phyloP scores from a whole-genome alignment of 169 alveolate species.

The Cryptosporidium ryanae region DNA sequence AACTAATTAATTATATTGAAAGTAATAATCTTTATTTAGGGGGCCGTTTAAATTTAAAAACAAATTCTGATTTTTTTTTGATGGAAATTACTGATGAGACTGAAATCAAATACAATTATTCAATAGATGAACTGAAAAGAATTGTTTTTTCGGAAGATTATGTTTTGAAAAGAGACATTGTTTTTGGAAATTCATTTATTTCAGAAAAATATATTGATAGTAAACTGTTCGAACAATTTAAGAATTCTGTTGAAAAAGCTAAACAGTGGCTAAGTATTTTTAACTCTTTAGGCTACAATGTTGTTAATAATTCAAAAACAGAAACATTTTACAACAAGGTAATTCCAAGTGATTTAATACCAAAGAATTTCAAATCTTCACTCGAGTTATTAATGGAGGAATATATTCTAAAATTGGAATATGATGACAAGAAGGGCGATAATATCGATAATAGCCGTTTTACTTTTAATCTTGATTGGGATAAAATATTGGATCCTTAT shows the following conservation, averaged over 20 bases:
- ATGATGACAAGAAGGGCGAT: neutral
- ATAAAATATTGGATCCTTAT: constrained; percentile 7
- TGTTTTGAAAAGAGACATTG: neutral
- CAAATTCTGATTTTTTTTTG: too few relatives aligned
- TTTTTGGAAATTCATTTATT: neutral
- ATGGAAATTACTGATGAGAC: neutral
- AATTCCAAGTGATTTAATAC: constrained; percentile 23
- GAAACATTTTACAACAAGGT: constrained; percentile 21
- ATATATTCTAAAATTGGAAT: neutral
- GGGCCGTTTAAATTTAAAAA: neutral
- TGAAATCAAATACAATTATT: neutral
- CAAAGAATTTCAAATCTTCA: constrained; percentile 26
- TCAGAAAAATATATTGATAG: constrained; percentile 32
- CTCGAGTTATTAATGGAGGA: constrained; percentile 21
- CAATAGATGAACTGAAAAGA: constrained; percentile 30
- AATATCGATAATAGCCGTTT: neutral
- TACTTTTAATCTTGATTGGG: constrained; percentile 23
- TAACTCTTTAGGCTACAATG: constrained; percentile 5
- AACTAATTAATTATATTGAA: constrained; percentile 31
- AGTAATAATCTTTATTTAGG: neutral
- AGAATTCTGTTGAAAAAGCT: neutral
- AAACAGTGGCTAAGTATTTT: constrained; percentile 41
- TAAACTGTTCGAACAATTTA: constrained; percentile 35
- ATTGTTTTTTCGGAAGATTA: neutral
- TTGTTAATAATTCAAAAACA: neutral